Evolutionary conservation across 2,329 filamentous ascomycete genomes (phyloP), one percentile per base, ranked within the genome.

Genomic region (Bimuria novae-zelandiae): DNA sequence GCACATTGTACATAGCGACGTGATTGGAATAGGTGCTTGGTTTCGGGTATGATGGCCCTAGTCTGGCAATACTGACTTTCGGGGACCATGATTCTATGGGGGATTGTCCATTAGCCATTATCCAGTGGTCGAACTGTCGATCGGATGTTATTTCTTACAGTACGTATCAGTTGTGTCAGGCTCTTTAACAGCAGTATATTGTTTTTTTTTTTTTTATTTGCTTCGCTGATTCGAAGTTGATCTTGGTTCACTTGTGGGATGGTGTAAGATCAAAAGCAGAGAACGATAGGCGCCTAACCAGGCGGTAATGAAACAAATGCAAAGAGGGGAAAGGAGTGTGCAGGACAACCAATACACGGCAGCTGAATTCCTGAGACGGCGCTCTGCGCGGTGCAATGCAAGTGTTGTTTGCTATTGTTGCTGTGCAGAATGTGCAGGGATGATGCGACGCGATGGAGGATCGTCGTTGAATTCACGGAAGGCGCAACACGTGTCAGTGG

Each of bases 1-100:
- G 66, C 65, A 55, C 72, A 75, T 52, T 73, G 70, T n/a, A 65
- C 59, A 50, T 74, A 75, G 39, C 68, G 71, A 11, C 71, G 62
- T 29, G 64, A 66, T 14, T 65, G 55, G 52, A 72, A 73, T 30
- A 72, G 57, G 21, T 61, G 49, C 52, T 73, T 72, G 54, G 73
- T 52, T 29, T 59, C 57, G 21, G 63, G 59, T 37, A 71, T 62
- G 25, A 60, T 67, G 41, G 59, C 56, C 39, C 61, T 65, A 53
- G 69, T 43, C 8, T 62, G 57, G 29, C 45, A 37, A 51, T 65
- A 64, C 10, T 50, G 56, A 16, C 60, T 33, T 37, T 63, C 55
- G 12, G 52, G 35, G 14, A 51, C 45, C 55, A 64, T 59, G 46
- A 54, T 63, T 19, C 42, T 32, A 42, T 23, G 4, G 5, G 27